A percentile compares a stretch with the other conserved stretches of the same genome.
Evolutionary conservation across 306 rosid species (phyloP).

Genomic region (Prunus persica): Prunus_persica_NCBIv2 NC_034016.1:1014001-1014500

Average conservation of each 20-base stretch:
- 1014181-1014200: not conserved
- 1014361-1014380: not conserved
- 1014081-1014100: not conserved
- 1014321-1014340: not conserved
- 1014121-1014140: not conserved
- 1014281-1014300: too few species aligned
- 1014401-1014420: not conserved
- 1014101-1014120: not conserved
- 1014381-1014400: not conserved
- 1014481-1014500: not conserved
- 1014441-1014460: not conserved
- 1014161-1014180: not conserved
- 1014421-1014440: not conserved
- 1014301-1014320: too few species aligned
- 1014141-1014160: not conserved
- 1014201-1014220: not conserved
- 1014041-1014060: conserved; percentile 56
- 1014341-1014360: not conserved
- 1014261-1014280: too few species aligned
- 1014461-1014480: not conserved
- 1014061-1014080: conserved; percentile 32
- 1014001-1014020: conserved; percentile 47
- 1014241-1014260: too few species aligned
- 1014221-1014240: not conserved
- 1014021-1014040: conserved; percentile 56